phyloP scores from a whole-genome alignment of 495 filamentous ascomycete species.

The Penicillium turbatum region DNA sequence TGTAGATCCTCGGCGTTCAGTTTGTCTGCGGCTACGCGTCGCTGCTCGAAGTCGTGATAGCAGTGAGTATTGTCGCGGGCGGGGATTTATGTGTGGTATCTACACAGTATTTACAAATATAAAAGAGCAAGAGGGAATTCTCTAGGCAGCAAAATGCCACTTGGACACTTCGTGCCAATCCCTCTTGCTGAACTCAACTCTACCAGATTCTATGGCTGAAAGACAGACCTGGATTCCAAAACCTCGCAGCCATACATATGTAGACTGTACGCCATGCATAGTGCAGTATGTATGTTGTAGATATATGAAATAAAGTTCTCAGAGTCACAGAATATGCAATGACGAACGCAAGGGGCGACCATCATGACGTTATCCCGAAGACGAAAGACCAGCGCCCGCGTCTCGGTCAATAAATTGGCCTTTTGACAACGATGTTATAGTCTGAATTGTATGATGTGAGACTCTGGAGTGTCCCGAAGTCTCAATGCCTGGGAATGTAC shows the following conservation, averaged over 20 bases:
- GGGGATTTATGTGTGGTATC: too few relatives aligned
- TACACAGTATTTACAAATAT: too few relatives aligned
- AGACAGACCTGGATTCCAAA: neutral
- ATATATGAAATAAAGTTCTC: slow-evolving; percentile 11
- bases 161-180: neutral
- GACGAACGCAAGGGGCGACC: slow-evolving; percentile 12
- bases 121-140: neutral
- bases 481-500: too few relatives aligned
- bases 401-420: neutral
- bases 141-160: neutral
- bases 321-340: slow-evolving; percentile 1
- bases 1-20: slow-evolving; percentile 4
- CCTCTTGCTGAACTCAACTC: too few relatives aligned
- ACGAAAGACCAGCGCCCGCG: neutral
- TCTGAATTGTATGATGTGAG: neutral
- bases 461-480: neutral
- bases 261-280: slow-evolving; percentile 16
- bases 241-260: neutral
- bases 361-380: neutral
- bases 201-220: neutral
- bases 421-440: slow-evolving; percentile 2
- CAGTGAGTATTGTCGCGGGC: neutral
- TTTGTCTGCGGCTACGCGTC: slow-evolving; percentile 3
- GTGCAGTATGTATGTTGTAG: slow-evolving; percentile 8
- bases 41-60: neutral